These are phyloP conservation scores for Antitrichia curtipendula DNA, from an alignment of 225 moss, liverwort and hornwort species.

Conservation along the genomic window DNA sequence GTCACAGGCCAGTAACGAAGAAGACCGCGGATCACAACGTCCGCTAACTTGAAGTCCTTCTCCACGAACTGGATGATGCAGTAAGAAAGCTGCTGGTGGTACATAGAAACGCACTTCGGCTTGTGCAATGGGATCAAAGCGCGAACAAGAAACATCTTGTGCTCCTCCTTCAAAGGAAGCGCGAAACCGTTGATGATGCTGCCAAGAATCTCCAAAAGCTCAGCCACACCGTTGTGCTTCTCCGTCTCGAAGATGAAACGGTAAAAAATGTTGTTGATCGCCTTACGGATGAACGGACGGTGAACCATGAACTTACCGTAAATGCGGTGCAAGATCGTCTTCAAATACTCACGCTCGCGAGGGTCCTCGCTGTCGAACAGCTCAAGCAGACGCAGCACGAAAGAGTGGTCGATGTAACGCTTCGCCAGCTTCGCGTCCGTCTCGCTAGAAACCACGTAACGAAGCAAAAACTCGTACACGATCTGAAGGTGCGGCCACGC, in stretches of 20 bases:
- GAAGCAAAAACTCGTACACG: neutral
- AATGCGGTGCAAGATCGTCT: slow-evolving; percentile 46
- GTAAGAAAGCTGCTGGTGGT: slow-evolving; percentile 63
- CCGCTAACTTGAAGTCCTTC: slow-evolving; percentile 47
- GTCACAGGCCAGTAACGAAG: slow-evolving; percentile 54
- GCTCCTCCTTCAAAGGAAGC: slow-evolving; percentile 57
- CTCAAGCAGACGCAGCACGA: slow-evolving; percentile 35
- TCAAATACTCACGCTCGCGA: slow-evolving; percentile 42
- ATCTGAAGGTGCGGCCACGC: slow-evolving; percentile 10
- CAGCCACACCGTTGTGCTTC: slow-evolving; percentile 48
- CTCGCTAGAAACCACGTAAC: slow-evolving; percentile 25
- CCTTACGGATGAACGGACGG: slow-evolving; percentile 52
- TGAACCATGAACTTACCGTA: slow-evolving; percentile 54
- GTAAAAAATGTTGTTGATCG: slow-evolving; percentile 56
- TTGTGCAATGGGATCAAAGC: slow-evolving; percentile 55
- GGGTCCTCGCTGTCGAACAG: slow-evolving; percentile 51
- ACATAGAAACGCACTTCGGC: slow-evolving; percentile 49
- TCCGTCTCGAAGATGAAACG: slow-evolving; percentile 53
- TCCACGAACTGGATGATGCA: slow-evolving; percentile 61
- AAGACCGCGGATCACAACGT: slow-evolving; percentile 43
- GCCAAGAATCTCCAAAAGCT: slow-evolving; percentile 46
- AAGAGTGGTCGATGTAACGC: slow-evolving; percentile 44
- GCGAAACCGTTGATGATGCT: slow-evolving; percentile 60
- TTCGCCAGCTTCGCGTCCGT: slow-evolving; percentile 50
- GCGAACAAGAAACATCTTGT: slow-evolving; percentile 45